Conservation (phyloP, 768 basidiomycete genomes). For the Chalciporus chontae region DNA sequence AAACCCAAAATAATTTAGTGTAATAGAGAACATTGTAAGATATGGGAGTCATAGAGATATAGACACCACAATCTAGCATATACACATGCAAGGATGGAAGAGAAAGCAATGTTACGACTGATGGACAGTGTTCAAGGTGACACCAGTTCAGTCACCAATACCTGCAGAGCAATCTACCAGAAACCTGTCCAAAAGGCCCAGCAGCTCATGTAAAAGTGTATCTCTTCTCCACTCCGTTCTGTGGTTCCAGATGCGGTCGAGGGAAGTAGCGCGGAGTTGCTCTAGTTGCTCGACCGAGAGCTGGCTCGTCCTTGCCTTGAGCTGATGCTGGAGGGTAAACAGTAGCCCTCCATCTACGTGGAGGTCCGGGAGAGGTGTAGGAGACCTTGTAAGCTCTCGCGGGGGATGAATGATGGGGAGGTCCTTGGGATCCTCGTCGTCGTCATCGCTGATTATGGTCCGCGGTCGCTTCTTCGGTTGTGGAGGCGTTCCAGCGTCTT, state of each 20-base stretch:
- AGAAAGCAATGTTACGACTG: neutral
- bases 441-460: slow-evolving; percentile 35
- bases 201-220: slow-evolving; percentile 55
- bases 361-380: slow-evolving; percentile 79
- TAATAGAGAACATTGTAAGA: no score
- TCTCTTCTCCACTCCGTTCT: slow-evolving; percentile 82
- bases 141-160: slow-evolving; percentile 2
- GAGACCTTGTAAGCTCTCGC: slow-evolving; percentile 51
- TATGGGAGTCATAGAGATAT: neutral
- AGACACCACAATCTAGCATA: slow-evolving; percentile 15
- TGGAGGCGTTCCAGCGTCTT: slow-evolving; percentile 31
- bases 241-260: slow-evolving; percentile 79
- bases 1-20: no score
- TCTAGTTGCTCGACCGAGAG: slow-evolving; percentile 89
- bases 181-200: slow-evolving; percentile 57
- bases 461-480: slow-evolving; percentile 55
- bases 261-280: slow-evolving; percentile 82
- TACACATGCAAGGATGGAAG: neutral
- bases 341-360: slow-evolving; percentile 53
- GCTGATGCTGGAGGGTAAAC: slow-evolving; percentile 41
- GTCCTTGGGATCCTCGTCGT: no score
- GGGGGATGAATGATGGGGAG: slow-evolving; percentile 23
- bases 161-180: slow-evolving; percentile 54
- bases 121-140: slow-evolving; percentile 4
- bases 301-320: slow-evolving; percentile 51